Evolutionary conservation across 129 eudicot genomes (phyloP).

Genomic region (Flaveria bidentis): DNA sequence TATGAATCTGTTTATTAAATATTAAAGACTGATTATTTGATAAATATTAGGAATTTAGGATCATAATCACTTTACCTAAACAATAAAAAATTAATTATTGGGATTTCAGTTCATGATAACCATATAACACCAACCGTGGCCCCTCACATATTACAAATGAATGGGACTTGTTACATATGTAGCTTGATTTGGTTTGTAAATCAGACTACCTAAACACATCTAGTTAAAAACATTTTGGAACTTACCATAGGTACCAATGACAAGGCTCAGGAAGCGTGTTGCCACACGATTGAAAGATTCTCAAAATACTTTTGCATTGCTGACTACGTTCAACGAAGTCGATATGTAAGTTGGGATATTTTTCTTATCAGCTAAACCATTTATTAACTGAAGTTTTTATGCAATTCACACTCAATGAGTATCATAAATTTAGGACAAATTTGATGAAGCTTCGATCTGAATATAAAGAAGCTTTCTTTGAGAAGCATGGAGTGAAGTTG

Average conservation of each 20-base stretch:
- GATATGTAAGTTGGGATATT: constrained; percentile 53
- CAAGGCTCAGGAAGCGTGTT: constrained; percentile 67
- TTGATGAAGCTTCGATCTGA: constrained; percentile 70
- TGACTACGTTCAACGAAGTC: constrained; percentile 65
- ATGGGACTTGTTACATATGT: not conserved
- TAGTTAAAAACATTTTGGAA: not conserved
- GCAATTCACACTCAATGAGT: not conserved
- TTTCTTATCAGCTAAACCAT: not conserved
- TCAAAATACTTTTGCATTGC: constrained; percentile 69
- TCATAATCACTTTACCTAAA: not conserved
- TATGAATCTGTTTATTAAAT: no score
- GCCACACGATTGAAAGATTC: constrained; percentile 70
- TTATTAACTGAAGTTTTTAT: not conserved
- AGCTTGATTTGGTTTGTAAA: not conserved
- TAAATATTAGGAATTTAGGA: not conserved
- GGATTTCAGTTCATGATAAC: not conserved
- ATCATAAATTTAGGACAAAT: constrained; percentile 46
- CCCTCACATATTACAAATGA: not conserved
- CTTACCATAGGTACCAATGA: constrained; percentile 62
- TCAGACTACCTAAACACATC: not conserved
- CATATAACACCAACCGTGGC: not conserved
- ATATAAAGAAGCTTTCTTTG: constrained; percentile 63
- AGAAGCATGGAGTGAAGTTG: constrained; percentile 72
- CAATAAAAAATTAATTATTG: not conserved
- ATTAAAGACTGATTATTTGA: not conserved